Evolutionary conservation across 495 filamentous ascomycete species (phyloP), one percentile per base, ranked within the genome.

Genomic region (Aspergillus steynii): DNA sequence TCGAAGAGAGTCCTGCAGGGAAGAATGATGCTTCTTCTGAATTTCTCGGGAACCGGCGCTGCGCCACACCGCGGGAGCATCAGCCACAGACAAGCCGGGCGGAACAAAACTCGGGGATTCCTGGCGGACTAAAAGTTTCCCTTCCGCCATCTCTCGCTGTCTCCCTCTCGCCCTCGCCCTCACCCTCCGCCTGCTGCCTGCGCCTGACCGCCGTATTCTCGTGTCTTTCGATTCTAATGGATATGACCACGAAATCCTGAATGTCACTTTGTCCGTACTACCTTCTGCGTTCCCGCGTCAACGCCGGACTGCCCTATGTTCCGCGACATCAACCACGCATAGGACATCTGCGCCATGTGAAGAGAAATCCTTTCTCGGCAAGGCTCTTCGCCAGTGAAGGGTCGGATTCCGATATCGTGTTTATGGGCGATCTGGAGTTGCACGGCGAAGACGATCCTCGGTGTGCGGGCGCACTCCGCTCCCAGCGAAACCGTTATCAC

Each of bases 211-310:
- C 47, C 9, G 34, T 27, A 8, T 29, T 37, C 15, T 46, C 42
- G 4, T 25, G 4, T 31, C 53, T n/a, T 29, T 50, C 50, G 28
- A 32, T 32, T 55, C 60, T 56, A 59, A 77, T 77, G 70, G 53
- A 59, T 67, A 56, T 31, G 14, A 51, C 50, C 27, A 58, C 60
- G 51, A 52, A 66, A 42, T 62, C 53, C 74, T 78, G 77, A 77
- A 80, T 80, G 77, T 78, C 65, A 66, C 61, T 68, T 63, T 68
- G 75, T 70, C 63, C 70, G 59, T 69, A 67, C 29, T 60, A 59
- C 50, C 50, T 73, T 47, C 62, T 71, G 65, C 74, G 66, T 46
- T 57, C 61, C 53, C 72, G 74, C 68, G 56, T 74, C 29, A 69
- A 66, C 61, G 53, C 63, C 54, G 71, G 72, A 65, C 68, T 75